Base-by-base conservation (phyloP, 345 rosid species). In the Carallia pectinifolia region DNA sequence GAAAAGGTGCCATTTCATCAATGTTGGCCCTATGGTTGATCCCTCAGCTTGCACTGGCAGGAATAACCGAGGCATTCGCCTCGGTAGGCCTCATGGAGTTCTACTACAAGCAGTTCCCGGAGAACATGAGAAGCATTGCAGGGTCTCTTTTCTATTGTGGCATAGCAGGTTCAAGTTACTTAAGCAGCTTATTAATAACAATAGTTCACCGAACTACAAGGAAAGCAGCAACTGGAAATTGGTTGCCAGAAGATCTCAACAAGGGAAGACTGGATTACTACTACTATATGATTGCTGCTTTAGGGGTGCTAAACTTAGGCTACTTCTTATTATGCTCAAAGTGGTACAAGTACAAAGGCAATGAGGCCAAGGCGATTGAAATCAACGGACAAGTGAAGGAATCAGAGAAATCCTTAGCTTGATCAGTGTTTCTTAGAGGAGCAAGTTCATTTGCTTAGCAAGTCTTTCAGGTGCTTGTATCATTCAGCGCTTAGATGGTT, bases 101-200 rank as follows among this genome's bases (percentile, higher is more conserved):
- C 64, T 85, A 76, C 58, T 85, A 83, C 83, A 85, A 83, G 82
- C 89, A 83, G 63, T 83, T 85, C 55, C 89, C 87, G 0, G 89
- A 85, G 75, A 83, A 85, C 71, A 85, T 85, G 89, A 83, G 81
- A 58, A 85, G 85, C 76, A 76, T 85, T 12, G 87, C 77, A 13
- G 87, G 89, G 61, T 76, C 87, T 17, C 48, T 83, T 2, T 81
- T 52, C 77, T 81, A 60, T 34, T 81, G 87, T 56, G 82, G 81
- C n/a, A 1, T 67, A 5, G 85, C 87, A 6, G 81, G 64, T 18
- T 67, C 85, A 2, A 83, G 80, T 71, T 85, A 83, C 61, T 12
- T 83, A 23, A 81, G 85, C 29, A 80, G 79, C 39, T 61, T 81
- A 4, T 63, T 85, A 31, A 85, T 85, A 55, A 44, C 66, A 31